A percentile compares a stretch with the other conserved stretches of the same genome.
These are phyloP conservation scores for Stephania japonica DNA, from an alignment of 164 flowering plant genomes.

Conservation along the genomic window DNA sequence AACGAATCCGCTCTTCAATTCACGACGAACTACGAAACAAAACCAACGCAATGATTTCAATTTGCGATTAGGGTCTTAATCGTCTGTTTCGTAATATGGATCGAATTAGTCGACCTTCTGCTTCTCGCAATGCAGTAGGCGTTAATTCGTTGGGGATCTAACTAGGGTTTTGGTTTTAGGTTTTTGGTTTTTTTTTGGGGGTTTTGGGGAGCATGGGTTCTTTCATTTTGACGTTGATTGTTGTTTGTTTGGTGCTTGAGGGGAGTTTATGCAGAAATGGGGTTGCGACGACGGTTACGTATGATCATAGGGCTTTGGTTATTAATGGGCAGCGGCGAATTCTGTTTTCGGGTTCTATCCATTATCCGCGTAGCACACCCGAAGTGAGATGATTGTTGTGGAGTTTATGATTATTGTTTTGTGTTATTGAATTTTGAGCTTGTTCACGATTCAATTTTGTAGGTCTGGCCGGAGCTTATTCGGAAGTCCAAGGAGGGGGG, in stretches of 20 bases:
- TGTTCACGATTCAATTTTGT: too few species aligned
- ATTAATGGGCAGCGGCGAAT: slow-evolving; percentile 56
- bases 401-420: not conserved
- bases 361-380: slow-evolving; percentile 62
- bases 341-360: slow-evolving; percentile 56
- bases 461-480: slow-evolving; percentile 58
- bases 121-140: not conserved
- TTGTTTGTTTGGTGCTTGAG: slow-evolving; percentile 14
- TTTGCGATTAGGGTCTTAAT: not conserved
- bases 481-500: slow-evolving; percentile 58
- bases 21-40: not conserved
- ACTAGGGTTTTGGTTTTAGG: not conserved
- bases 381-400: slow-evolving; percentile 27
- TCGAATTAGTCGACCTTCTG: not conserved
- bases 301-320: slow-evolving; percentile 54
- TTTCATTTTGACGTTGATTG: slow-evolving; percentile 2
- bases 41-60: not conserved
- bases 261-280: slow-evolving; percentile 9
- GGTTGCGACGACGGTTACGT: slow-evolving; percentile 33
- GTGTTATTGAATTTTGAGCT: too few species aligned
- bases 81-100: not conserved
- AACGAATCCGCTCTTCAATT: not conserved
- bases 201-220: slow-evolving; percentile 9
- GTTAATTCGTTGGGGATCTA: not conserved
- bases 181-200: not conserved